A percentile compares a stretch with the other conserved stretches of the same genome.
Evolutionary conservation across 306 rosid genomes (phyloP).

Genomic region (Cucumis hystrix): DNA sequence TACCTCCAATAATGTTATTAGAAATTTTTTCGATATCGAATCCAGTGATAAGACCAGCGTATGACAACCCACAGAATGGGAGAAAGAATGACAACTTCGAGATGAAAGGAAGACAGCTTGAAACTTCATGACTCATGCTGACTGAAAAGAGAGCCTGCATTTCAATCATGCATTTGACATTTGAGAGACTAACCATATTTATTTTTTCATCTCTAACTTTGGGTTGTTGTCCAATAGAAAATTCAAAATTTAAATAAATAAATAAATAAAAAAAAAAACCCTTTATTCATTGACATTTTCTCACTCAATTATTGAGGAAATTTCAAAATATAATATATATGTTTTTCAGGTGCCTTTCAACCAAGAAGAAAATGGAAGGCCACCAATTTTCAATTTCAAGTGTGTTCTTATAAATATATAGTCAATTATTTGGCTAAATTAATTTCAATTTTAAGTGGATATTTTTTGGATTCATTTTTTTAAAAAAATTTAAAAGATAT

Average conservation of each 20-base stretch:
- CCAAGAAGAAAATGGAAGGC: background rate
- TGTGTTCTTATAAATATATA: background rate
- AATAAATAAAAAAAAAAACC: background rate
- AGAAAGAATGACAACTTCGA: conserved; percentile 43
- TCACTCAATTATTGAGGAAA: conserved; percentile 1
- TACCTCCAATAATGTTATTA: conserved; percentile 43
- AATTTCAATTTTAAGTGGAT: background rate
- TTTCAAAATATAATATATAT: background rate
- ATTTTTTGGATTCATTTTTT: no score
- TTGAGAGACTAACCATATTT: background rate
- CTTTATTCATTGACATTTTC: background rate
- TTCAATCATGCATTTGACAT: conserved; percentile 9
- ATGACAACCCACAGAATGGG: conserved; percentile 65
- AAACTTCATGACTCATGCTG: conserved; percentile 26
- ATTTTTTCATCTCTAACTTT: background rate
- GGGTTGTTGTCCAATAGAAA: background rate
- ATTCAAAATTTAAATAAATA: background rate
- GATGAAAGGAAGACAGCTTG: conserved; percentile 28
- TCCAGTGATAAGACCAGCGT: conserved; percentile 49
- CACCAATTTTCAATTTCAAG: background rate
- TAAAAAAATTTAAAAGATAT: no score
- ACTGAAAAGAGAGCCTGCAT: conserved; percentile 68
- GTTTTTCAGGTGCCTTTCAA: conserved; percentile 4
- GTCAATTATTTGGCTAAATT: background rate
- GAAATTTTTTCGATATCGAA: conserved; percentile 40